phyloP scores from a whole-genome alignment of 352 stramenopile species.

The Globisporangium echinulatum region DNA sequence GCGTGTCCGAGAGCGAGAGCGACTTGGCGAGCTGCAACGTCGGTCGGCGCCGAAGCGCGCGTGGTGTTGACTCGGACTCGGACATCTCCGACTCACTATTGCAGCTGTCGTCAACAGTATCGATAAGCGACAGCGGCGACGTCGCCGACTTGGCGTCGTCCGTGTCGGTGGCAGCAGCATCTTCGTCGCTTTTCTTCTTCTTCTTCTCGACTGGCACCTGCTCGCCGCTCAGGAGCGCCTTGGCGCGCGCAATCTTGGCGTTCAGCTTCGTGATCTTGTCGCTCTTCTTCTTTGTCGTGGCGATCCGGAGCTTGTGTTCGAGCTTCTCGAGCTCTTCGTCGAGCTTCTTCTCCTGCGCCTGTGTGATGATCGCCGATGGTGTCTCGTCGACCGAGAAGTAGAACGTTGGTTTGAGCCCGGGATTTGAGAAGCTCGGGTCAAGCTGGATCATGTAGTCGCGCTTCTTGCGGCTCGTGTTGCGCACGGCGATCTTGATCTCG shows the following conservation, averaged over 20 bases:
- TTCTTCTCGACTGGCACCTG: constrained; percentile 41
- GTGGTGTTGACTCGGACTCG: constrained; percentile 45
- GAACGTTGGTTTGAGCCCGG: constrained; percentile 66
- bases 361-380: constrained; percentile 77
- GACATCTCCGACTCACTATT: constrained; percentile 86
- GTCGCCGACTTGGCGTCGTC: constrained; percentile 27
- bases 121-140: constrained; percentile 7
- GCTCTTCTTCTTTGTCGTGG: constrained; percentile 85
- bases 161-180: constrained; percentile 12
- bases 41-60: constrained; percentile 18
- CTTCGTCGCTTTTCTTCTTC: constrained; percentile 22
- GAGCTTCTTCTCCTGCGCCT: constrained; percentile 87
- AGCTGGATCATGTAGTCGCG: constrained; percentile 85
- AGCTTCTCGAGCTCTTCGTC: constrained; percentile 88
- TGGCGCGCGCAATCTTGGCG: constrained; percentile 73
- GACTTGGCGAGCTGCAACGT: constrained; percentile 9
- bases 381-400: constrained; percentile 81
- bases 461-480: constrained; percentile 86
- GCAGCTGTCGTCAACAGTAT: constrained; percentile 54
- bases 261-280: constrained; percentile 87
- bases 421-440: constrained; percentile 61
- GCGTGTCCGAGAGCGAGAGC: constrained; percentile 15
- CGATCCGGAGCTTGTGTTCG: constrained; percentile 86
- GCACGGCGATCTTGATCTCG: constrained; percentile 76
- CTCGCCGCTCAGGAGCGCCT: constrained; percentile 72